phyloP scores from a whole-genome alignment of 805 yeast species.

The Barnettozyma siamensis region DNA sequence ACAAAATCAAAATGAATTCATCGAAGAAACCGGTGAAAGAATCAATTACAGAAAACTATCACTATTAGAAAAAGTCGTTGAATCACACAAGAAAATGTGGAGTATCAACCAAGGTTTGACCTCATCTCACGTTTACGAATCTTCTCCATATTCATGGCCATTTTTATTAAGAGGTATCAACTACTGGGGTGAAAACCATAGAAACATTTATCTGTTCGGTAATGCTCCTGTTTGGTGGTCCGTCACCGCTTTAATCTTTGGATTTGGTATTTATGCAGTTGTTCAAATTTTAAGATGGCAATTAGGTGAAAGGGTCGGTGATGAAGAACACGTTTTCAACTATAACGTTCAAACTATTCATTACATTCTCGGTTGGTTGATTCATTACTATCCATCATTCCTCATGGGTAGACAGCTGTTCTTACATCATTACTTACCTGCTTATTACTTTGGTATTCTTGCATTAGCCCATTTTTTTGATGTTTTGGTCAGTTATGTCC shows the following conservation, averaged over 20 bases:
- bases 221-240: conserved; percentile 81
- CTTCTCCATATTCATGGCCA: conserved; percentile 73
- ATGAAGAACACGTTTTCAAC: conserved; percentile 51
- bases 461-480: conserved; percentile 69
- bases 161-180: conserved; percentile 70
- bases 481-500: conserved; percentile 39
- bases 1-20: conserved; percentile 49
- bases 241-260: conserved; percentile 45
- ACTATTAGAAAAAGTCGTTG: conserved; percentile 56
- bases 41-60: conserved; percentile 48
- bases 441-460: conserved; percentile 80
- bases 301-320: conserved; percentile 43
- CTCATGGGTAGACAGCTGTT: conserved; percentile 91
- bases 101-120: conserved; percentile 63
- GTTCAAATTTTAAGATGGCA: conserved; percentile 59
- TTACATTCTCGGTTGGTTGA: conserved; percentile 62
- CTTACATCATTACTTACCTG: conserved; percentile 90
- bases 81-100: conserved; percentile 75
- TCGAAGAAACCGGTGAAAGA: conserved; percentile 39
- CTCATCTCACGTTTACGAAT: conserved; percentile 65
- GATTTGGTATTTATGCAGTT: conserved; percentile 41
- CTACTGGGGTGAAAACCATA: conserved; percentile 62
- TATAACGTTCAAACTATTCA: conserved; percentile 59
- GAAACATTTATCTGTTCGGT: conserved; percentile 67
- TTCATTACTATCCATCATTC: conserved; percentile 71